Percentiles rank a stretch among this genome's conserved stretches.
phyloP scores from a whole-genome alignment of 192 early-diverging fungal genomes.

The Oehlia diaphana region DNA sequence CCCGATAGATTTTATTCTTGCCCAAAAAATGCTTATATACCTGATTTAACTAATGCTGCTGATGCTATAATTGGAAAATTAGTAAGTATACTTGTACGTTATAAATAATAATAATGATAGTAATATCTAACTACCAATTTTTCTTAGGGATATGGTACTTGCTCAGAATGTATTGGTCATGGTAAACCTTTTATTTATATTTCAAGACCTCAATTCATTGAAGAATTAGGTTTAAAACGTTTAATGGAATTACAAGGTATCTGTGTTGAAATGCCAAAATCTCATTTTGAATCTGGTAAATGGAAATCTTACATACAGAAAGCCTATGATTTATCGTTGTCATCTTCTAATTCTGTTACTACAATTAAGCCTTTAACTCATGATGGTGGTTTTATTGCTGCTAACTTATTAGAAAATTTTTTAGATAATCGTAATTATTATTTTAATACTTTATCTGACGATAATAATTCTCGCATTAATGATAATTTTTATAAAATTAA shows the following conservation, averaged over 20 bases:
- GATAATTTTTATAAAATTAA: background rate
- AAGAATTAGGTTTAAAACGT: conserved; percentile 54
- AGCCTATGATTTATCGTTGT: conserved; percentile 35
- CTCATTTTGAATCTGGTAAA: conserved; percentile 55
- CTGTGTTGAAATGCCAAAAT: conserved; percentile 52
- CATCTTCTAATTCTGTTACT: conserved; percentile 33
- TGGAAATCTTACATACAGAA: conserved; percentile 52
- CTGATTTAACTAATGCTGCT: conserved; percentile 58
- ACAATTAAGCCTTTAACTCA: conserved; percentile 34
- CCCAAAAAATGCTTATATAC: conserved; percentile 57
- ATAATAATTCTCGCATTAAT: background rate
- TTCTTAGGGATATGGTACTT: conserved; percentile 60
- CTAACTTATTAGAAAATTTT: conserved; percentile 36
- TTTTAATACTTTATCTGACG: background rate
- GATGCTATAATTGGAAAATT: conserved; percentile 65
- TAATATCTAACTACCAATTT: background rate
- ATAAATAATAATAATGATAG: too few species aligned
- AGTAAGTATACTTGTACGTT: conserved; percentile 27
- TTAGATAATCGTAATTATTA: conserved; percentile 16
- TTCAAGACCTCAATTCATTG: conserved; percentile 60
- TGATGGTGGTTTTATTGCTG: conserved; percentile 47
- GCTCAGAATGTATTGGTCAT: conserved; percentile 63
- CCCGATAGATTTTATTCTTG: conserved; percentile 51
- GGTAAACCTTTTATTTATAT: conserved; percentile 59
- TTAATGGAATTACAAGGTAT: conserved; percentile 59